These are phyloP conservation scores for Verticillium zaregamsianum DNA, from an alignment of 2,329 filamentous ascomycete genomes.

Conservation along the genomic window DNA sequence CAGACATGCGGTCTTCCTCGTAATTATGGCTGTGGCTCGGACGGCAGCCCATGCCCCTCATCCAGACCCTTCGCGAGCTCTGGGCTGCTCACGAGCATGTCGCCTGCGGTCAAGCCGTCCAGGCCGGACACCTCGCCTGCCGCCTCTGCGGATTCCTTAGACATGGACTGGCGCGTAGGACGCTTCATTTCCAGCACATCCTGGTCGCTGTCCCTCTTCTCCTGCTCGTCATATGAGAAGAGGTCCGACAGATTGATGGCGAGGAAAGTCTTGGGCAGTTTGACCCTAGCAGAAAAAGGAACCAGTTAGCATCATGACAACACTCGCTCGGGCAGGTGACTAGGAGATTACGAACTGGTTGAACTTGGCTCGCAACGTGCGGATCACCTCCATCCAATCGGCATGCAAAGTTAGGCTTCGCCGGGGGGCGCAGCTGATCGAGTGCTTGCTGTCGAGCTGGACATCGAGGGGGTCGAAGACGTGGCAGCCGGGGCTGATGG, in stretches of 20 bases:
- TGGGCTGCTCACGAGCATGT: background rate
- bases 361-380: conserved; percentile 91
- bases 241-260: conserved; percentile 62
- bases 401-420: conserved; percentile 85
- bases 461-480: conserved; percentile 95
- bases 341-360: conserved; percentile 65
- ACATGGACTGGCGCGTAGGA: background rate
- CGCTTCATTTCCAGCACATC: conserved; percentile 46
- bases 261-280: conserved; percentile 62
- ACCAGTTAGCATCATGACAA: background rate
- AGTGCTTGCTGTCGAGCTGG: conserved; percentile 92
- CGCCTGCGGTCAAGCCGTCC: background rate
- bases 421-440: conserved; percentile 89
- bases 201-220: conserved; percentile 44
- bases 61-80: background rate
- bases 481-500: conserved; percentile 92
- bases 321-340: background rate
- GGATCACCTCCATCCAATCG: conserved; percentile 96
- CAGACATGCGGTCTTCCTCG: background rate
- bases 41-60: background rate
- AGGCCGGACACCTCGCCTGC: background rate
- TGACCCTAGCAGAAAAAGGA: conserved; percentile 41
- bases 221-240: conserved; percentile 54
- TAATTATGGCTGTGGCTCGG: background rate
- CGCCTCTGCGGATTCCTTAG: background rate